Conservation (phyloP, 305 asterid species). For the Ilex paraguariensis region DNA sequence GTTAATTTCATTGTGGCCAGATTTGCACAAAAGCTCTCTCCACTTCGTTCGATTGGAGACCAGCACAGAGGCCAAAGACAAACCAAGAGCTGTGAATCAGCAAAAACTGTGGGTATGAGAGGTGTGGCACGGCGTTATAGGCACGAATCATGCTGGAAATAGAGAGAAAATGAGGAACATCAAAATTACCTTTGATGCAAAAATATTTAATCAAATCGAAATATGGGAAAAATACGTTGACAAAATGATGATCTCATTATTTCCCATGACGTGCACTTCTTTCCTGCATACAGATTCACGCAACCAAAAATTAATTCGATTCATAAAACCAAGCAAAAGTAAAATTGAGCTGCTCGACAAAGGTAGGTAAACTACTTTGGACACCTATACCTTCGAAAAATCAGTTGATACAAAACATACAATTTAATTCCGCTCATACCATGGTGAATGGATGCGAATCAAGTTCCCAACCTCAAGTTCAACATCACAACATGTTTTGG, state of each 20-base stretch:
- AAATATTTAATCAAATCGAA: slow-evolving; percentile 17
- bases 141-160: neutral
- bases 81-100: no score
- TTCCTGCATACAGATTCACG: slow-evolving; percentile 45
- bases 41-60: no score
- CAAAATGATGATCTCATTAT: slow-evolving; percentile 38
- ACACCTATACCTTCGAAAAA: neutral
- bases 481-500: slow-evolving; percentile 54
- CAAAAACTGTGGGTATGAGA: no score
- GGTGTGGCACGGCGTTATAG: no score
- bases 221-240: slow-evolving; percentile 52
- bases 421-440: slow-evolving; percentile 39
- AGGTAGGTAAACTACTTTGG: no score
- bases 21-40: no score
- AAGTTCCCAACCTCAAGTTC: slow-evolving; percentile 71
- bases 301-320: slow-evolving; percentile 4
- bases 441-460: slow-evolving; percentile 57
- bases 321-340: neutral
- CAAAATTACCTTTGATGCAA: neutral
- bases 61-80: no score
- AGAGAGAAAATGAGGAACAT: neutral
- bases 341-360: neutral
- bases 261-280: slow-evolving; percentile 41
- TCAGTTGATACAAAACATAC: neutral
- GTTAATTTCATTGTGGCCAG: no score